Evolutionary conservation across 768 basidiomycete species (phyloP).

Genomic region (Macrocybe gigantea): DNA sequence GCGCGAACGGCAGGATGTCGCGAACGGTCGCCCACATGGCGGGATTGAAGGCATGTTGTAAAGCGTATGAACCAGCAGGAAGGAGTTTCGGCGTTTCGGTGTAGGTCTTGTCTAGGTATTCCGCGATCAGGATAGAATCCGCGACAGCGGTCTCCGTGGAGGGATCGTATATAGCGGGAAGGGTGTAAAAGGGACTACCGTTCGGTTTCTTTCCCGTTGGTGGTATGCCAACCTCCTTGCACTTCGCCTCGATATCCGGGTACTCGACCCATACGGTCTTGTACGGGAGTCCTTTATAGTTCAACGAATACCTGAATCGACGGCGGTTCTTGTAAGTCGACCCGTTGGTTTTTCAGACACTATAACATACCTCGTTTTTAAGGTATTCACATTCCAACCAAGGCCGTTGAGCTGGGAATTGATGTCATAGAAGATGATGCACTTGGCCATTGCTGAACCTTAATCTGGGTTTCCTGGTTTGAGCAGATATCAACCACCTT

Average conservation of each 20-base stretch:
- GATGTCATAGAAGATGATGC: conserved; percentile 39
- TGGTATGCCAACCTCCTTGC: conserved; percentile 24
- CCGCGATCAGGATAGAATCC: conserved; percentile 31
- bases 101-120: conserved; percentile 35
- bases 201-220: conserved; percentile 15
- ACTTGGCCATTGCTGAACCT: too few species aligned
- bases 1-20: background rate
- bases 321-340: background rate
- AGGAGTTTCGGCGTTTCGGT: conserved; percentile 26
- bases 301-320: conserved; percentile 9
- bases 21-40: conserved; percentile 21
- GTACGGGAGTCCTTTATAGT: conserved; percentile 22
- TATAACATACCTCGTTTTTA: conserved; percentile 32
- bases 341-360: too few species aligned
- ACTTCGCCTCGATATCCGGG: conserved; percentile 30
- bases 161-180: conserved; percentile 32
- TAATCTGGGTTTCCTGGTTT: too few species aligned
- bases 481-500: too few species aligned
- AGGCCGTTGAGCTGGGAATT: conserved; percentile 19
- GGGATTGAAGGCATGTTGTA: conserved; percentile 15
- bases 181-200: conserved; percentile 22
- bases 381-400: conserved; percentile 40
- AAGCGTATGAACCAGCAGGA: conserved; percentile 8
- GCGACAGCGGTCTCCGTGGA: conserved; percentile 16
- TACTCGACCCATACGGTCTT: conserved; percentile 35